Evolutionary conservation across 2,329 filamentous ascomycete genomes (phyloP), one percentile per base, ranked within the genome.

Genomic region (Beauveria bassiana): DNA sequence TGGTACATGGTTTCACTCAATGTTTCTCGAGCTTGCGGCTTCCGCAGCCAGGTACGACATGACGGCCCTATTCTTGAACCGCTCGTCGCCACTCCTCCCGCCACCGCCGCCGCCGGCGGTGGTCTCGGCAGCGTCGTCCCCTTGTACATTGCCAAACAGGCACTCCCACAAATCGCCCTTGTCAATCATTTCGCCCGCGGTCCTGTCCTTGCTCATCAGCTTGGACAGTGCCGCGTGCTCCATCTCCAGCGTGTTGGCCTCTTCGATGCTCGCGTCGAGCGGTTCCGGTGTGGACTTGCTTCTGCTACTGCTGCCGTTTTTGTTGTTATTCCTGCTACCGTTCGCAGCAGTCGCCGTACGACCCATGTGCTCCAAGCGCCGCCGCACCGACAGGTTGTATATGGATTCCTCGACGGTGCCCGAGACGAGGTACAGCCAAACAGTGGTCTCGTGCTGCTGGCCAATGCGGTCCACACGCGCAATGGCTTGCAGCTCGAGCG

Each of bases 391-490:
- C 40, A 97, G 83, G 63, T 93, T 86, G 74, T 98, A 92, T 64
- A 98, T 96, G 1, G 89, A 89, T 75, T 96, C 89, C 70, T 99
- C 95, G 0, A 98, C 91, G 0, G 93, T 96, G 57, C 89, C 90
- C 18, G 88, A 86, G n/a, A 97, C 84, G 2, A 98, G 81, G 71
- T 98, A 98, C 73, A 97, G 88, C 89, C 93, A 98, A 1, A 98
- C 92, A 0, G 91, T 96, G 0, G 95, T 99, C 66, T 90, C 83
- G 57, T 90, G 86, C 65, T 87, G 81, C 74, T 98, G 95, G 0
- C 95, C 95, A 65, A 99, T 99, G 42, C 95, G 86, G 71, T 99
- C 92, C 1, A 99, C 93, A 61, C 95, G 88, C 1, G 93, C 93
- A 69, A 98, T 96, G 16, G 93, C 93, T 73, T 99, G 95, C 10